Base-by-base conservation (phyloP, 108 stramenopile genomes). In the Seminavis robusta region DNA sequence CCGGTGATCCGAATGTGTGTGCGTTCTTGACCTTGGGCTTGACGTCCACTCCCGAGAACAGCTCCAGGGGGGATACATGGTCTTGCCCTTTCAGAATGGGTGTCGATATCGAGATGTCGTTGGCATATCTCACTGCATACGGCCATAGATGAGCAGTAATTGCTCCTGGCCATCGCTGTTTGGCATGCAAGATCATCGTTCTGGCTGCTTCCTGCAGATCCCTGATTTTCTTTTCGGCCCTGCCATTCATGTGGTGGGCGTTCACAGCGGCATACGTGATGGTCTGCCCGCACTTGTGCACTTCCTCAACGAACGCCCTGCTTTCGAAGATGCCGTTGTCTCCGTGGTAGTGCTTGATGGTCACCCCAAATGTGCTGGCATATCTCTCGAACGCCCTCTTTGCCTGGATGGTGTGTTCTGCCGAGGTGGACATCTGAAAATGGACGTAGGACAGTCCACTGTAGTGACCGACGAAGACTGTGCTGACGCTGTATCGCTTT, bases 301-400 rank as follows among this genome's bases (percentile, higher is more conserved):
- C 47, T 1, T 26, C 54, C 2, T 65, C 37, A 7, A 63, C 27
- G 48, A 59, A 78, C 0, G 24, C 40, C 2, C 68, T 53, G 24
- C 61, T 76, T 0, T 31, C 48, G 25, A 71, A 84, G 1, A 69
- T 49, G 0, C 83, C 79, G 49, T 85, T 85, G 45, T 85, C 79
- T 6, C 74, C 76, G 31, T 78, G 76, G 46, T 78, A 84, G 10
- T 48, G 47, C 21, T 65, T 29, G 4, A 74, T 53, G 19, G 10
- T 59, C 0, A 65, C 33, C 2, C 63, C 63, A 25, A 23, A 34
- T 15, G 36, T 33, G 2, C 9, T 0, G 1, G 63, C 40, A 36
- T 60, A 47, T n/a, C 25, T 36, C 40, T 81, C 80, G 43, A 73
- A 81, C 0, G 80, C 75, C 39, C 10, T 15, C 43, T 73, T 76